phyloP scores from a whole-genome alignment of 1,139 yeast genomes.

The Chernovozyma sophiae-reginae region DNA sequence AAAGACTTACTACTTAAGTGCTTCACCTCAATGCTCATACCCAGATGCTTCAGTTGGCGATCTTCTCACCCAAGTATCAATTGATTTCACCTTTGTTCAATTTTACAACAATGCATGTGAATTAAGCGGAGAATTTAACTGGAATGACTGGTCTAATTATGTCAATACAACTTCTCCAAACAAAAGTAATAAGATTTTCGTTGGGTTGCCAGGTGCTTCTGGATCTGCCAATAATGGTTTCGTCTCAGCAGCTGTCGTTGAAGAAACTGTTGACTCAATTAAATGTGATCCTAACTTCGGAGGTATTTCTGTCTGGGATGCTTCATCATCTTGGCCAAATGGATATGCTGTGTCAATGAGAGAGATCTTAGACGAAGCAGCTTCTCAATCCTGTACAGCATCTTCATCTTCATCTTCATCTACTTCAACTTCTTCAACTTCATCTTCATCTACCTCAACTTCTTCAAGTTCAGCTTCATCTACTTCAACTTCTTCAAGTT shows the following conservation, averaged over 20 bases:
- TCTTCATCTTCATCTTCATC: slow-evolving; percentile 8
- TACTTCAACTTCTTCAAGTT: slow-evolving; percentile 4
- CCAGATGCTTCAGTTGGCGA: slow-evolving; percentile 80
- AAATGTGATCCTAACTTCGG: slow-evolving; percentile 19
- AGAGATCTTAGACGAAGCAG: slow-evolving; percentile 3
- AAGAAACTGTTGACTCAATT: slow-evolving; percentile 12
- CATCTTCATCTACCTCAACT: slow-evolving; percentile 8
- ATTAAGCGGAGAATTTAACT: slow-evolving; percentile 24
- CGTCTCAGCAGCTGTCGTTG: slow-evolving; percentile 14
- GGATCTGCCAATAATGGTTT: slow-evolving; percentile 19
- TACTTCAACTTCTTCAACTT: slow-evolving; percentile 1
- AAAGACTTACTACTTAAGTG: slow-evolving; percentile 68
- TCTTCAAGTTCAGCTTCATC: slow-evolving; percentile 7
- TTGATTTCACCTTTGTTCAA: slow-evolving; percentile 83
- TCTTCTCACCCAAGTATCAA: slow-evolving; percentile 50
- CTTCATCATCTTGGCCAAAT: slow-evolving; percentile 16
- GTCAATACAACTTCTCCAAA: slow-evolving; percentile 20
- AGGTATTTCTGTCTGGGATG: slow-evolving; percentile 28
- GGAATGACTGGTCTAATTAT: slow-evolving; percentile 23
- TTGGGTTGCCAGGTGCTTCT: slow-evolving; percentile 26
- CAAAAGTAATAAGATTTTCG: slow-evolving; percentile 22
- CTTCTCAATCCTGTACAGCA: slow-evolving; percentile 4
- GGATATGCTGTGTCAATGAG: slow-evolving; percentile 9
- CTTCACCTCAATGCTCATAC: slow-evolving; percentile 89
- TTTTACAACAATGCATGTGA: slow-evolving; percentile 85